Evolutionary conservation across 176 grass and related monocot species (phyloP), one percentile per base, ranked within the genome.

Genomic region (Raddia distichophylla): DNA sequence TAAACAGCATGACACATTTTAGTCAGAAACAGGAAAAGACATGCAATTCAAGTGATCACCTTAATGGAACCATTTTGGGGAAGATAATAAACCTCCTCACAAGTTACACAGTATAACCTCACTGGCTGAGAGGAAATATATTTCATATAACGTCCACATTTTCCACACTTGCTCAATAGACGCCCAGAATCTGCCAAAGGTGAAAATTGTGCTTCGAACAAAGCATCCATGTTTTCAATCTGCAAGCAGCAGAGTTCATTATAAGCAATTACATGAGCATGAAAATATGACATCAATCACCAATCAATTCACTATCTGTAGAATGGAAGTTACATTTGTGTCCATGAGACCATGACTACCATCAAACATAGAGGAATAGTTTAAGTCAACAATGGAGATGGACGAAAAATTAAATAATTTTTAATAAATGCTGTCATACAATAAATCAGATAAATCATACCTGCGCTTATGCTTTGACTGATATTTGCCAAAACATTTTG

Each of bases 161-260:
- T 98, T 60, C 95, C 95, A 2, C 95, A 98, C 81, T 98, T 98
- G 84, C 95, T 98, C 64, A 98, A 77, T 71, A 93, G 76, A 83
- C 92, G 92, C 16, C 95, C 92, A 50, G 95, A 93, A 77, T 94
- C 88, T 20, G 95, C 95, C 75, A 98, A 86, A 60, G 95, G 95
- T 80, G 95, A 94, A 90, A 98, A 98, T 77, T 98, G 95, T 79
- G 95, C 95, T 89, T 98, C 95, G 44, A 98, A 98, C 49, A 98
- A 85, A 65, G 90, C 86, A 93, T 98, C 95, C 95, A 94, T 94
- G 46, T 90, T 94, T 87, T 94, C 95, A 89, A 98, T 94, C 95
- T 98, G 86, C 84, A 94, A 73, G 72, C 27, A 87, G 43, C 40
- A 86, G 20, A 34, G 20, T 64, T 74, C 59, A 60, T 43, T 74